These are phyloP conservation scores for Yarrowia keelungensis DNA, from an alignment of 805 yeast genomes.

Conservation along the genomic window DNA sequence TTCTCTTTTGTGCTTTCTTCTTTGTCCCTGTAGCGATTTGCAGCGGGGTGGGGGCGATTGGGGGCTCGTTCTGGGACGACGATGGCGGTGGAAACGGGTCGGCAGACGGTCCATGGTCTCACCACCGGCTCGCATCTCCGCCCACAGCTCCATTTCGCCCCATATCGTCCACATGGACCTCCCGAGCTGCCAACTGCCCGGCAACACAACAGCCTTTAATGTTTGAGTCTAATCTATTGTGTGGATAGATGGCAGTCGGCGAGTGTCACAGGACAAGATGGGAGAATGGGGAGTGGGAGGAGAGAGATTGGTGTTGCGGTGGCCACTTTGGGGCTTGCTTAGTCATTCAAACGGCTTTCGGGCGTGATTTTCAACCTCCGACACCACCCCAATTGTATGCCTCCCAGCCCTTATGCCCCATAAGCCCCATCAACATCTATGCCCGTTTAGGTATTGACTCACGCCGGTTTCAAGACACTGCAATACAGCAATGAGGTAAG, in stretches of 20 bases:
- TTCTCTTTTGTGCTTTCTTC: slow-evolving; percentile 31
- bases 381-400: too few relatives aligned
- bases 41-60: slow-evolving; percentile 11
- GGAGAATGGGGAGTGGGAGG: neutral
- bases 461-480: slow-evolving; percentile 24
- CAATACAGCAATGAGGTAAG: slow-evolving; percentile 3
- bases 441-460: slow-evolving; percentile 33
- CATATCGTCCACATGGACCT: neutral
- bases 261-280: neutral
- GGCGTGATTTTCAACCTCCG: too few relatives aligned
- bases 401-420: neutral
- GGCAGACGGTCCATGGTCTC: too few relatives aligned
- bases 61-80: too few relatives aligned
- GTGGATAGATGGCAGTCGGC: slow-evolving; percentile 27
- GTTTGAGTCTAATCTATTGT: slow-evolving; percentile 36
- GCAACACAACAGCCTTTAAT: slow-evolving; percentile 16
- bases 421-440: slow-evolving; percentile 27
- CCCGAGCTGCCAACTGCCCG: slow-evolving; percentile 27
- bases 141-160: too few relatives aligned
- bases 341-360: too few relatives aligned
- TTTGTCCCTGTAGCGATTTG: slow-evolving; percentile 27
- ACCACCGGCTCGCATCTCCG: too few relatives aligned
- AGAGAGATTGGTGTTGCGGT: too few relatives aligned
- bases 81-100: too few relatives aligned
- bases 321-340: too few relatives aligned